A percentile compares a stretch with the other conserved stretches of the same genome.
Conservation (phyloP, 129 eudicot genomes). For the Saussurea involucrata region DNA sequence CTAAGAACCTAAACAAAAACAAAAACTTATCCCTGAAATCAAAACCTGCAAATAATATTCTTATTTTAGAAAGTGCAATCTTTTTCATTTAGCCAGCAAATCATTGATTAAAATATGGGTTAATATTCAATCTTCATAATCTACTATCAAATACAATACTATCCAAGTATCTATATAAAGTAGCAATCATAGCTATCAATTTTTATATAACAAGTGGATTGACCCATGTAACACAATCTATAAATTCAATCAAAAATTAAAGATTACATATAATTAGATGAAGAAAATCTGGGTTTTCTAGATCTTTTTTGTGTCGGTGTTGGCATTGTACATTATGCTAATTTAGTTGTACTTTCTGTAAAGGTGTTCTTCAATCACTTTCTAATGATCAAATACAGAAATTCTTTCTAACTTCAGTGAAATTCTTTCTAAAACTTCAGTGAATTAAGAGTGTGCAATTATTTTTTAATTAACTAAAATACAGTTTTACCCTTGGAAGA, state of each 20-base stretch:
- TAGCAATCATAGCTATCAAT: slow-evolving; percentile 9
- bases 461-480: no score
- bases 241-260: neutral
- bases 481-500: no score
- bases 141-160: slow-evolving; percentile 18
- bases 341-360: slow-evolving; percentile 3
- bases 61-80: neutral
- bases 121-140: neutral
- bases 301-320: neutral
- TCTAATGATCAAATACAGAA: neutral
- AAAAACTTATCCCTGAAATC: slow-evolving; percentile 1
- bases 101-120: slow-evolving; percentile 17
- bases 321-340: slow-evolving; percentile 5
- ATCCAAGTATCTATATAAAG: slow-evolving; percentile 21
- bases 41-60: slow-evolving; percentile 4
- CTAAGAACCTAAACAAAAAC: no score
- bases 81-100: slow-evolving; percentile 3
- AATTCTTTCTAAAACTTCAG: no score
- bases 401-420: neutral
- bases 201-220: slow-evolving; percentile 10
- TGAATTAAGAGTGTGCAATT: neutral
- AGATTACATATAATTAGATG: neutral
- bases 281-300: neutral
- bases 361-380: slow-evolving; percentile 1
- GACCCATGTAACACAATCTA: slow-evolving; percentile 21